A percentile compares a stretch with the other conserved stretches of the same genome.
Conservation (phyloP, 2,329 filamentous ascomycete genomes). For the Sporothrix phasma region DNA sequence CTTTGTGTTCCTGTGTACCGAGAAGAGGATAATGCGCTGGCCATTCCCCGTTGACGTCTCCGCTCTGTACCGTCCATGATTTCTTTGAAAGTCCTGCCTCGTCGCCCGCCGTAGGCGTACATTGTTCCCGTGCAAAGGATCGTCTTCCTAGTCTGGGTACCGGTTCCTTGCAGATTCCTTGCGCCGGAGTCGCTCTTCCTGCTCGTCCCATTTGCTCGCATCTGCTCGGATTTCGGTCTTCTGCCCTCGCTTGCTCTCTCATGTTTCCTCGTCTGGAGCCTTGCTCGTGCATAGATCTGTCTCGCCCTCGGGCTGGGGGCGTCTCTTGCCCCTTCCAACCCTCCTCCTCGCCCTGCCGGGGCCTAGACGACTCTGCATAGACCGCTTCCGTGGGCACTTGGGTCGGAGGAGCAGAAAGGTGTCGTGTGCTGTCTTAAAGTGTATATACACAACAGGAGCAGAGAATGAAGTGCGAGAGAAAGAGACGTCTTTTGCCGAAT, state of each 20-base stretch:
- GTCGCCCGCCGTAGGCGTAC: neutral
- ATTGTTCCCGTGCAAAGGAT: neutral
- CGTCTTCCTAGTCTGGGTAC: neutral
- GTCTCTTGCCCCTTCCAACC: neutral
- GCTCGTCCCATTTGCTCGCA: neutral
- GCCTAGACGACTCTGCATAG: constrained; percentile 1
- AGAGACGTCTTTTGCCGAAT: neutral
- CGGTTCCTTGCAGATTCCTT: neutral
- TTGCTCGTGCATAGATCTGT: neutral
- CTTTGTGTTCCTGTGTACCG: neutral
- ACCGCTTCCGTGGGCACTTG: neutral
- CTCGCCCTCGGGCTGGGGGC: neutral
- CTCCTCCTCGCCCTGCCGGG: neutral
- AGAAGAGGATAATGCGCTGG: neutral
- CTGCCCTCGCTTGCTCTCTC: neutral
- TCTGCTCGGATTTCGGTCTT: neutral
- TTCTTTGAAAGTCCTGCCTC: neutral
- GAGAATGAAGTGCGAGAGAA: neutral
- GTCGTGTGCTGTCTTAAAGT: neutral
- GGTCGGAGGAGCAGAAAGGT: neutral
- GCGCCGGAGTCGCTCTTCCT: too few species aligned
- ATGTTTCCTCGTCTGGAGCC: neutral
- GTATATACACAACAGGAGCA: neutral
- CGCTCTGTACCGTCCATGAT: neutral
- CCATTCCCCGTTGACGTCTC: neutral